Evolutionary conservation across 441 rosid genomes (phyloP).

Genomic region (Viola pubescens): DNA sequence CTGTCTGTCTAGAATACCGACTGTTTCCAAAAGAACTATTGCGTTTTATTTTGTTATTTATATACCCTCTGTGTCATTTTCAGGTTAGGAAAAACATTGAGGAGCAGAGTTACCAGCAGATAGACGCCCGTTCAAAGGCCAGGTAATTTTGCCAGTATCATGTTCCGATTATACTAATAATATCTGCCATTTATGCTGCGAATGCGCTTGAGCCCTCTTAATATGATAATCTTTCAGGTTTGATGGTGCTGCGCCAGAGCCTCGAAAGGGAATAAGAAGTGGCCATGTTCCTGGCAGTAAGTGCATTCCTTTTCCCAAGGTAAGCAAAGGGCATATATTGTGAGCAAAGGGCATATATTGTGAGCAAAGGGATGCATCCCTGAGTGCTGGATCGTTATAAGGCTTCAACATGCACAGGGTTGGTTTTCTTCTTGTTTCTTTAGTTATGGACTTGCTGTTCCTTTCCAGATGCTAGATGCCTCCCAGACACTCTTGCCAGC

Average conservation of each 20-base stretch:
- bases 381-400: not conserved
- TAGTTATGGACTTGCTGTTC: slow-evolving; percentile 11
- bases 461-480: slow-evolving; percentile 64
- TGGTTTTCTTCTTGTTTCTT: not conserved
- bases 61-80: slow-evolving; percentile 5
- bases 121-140: slow-evolving; percentile 83
- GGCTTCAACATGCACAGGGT: no score
- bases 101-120: slow-evolving; percentile 55
- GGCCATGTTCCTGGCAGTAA: slow-evolving; percentile 95
- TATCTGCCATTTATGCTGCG: not conserved
- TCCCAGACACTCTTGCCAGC: slow-evolving; percentile 64
- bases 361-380: not conserved
- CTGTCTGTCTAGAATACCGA: no score
- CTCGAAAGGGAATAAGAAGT: slow-evolving; percentile 79
- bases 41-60: not conserved
- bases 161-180: slow-evolving; percentile 5
- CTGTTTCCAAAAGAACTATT: no score
- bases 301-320: slow-evolving; percentile 75
- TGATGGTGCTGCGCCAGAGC: slow-evolving; percentile 79
- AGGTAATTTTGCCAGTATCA: slow-evolving; percentile 35
- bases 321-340: slow-evolving; percentile 7
- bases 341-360: no score
- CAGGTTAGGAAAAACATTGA: slow-evolving; percentile 72
- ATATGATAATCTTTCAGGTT: slow-evolving; percentile 39
- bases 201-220: no score